Evolutionary conservation across 2,329 filamentous ascomycete species (phyloP).

Genomic region (Aureobasidium namibiae): DNA sequence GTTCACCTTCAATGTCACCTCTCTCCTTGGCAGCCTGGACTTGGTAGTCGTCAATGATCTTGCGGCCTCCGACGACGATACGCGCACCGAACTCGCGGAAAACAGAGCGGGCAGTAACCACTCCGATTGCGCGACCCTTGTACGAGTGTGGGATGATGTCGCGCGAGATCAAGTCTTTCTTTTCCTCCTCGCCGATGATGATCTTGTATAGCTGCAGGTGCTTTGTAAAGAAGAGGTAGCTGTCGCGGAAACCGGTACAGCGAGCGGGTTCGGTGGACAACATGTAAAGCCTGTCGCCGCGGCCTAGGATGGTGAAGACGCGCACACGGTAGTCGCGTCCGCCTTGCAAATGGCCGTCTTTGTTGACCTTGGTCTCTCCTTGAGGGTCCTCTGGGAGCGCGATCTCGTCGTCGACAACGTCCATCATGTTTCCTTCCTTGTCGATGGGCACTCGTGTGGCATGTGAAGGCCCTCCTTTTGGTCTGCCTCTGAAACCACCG

Average conservation of each 20-base stretch:
- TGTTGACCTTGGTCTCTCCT: slow-evolving; percentile 90
- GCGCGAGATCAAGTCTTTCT: slow-evolving; percentile 89
- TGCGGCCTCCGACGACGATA: slow-evolving; percentile 85
- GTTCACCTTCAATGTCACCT: slow-evolving; percentile 75
- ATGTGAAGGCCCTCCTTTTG: slow-evolving; percentile 64
- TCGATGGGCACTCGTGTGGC: slow-evolving; percentile 80
- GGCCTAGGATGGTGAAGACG: slow-evolving; percentile 81
- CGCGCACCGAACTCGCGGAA: slow-evolving; percentile 93
- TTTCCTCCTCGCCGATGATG: slow-evolving; percentile 95
- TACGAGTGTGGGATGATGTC: slow-evolving; percentile 96
- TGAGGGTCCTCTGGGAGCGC: slow-evolving; percentile 77
- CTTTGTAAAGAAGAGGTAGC: slow-evolving; percentile 98
- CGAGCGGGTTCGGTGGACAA: slow-evolving; percentile 93
- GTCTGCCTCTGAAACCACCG: slow-evolving; percentile 62
- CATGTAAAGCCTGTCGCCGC: slow-evolving; percentile 89
- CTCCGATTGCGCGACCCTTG: slow-evolving; percentile 94
- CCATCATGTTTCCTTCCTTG: slow-evolving; percentile 85
- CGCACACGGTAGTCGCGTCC: slow-evolving; percentile 90
- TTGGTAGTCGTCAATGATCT: slow-evolving; percentile 83
- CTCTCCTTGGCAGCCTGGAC: slow-evolving; percentile 65
- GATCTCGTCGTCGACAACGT: slow-evolving; percentile 87
- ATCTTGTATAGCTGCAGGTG: slow-evolving; percentile 96
- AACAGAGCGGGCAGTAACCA: slow-evolving; percentile 91
- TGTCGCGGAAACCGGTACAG: slow-evolving; percentile 94
- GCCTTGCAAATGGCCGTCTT: slow-evolving; percentile 70